Percentiles rank a stretch among this genome's conserved stretches.
These are phyloP conservation scores for Rhytidiadelphus loreus DNA, from an alignment of 225 moss, liverwort and hornwort species.

Conservation along the genomic window DNA sequence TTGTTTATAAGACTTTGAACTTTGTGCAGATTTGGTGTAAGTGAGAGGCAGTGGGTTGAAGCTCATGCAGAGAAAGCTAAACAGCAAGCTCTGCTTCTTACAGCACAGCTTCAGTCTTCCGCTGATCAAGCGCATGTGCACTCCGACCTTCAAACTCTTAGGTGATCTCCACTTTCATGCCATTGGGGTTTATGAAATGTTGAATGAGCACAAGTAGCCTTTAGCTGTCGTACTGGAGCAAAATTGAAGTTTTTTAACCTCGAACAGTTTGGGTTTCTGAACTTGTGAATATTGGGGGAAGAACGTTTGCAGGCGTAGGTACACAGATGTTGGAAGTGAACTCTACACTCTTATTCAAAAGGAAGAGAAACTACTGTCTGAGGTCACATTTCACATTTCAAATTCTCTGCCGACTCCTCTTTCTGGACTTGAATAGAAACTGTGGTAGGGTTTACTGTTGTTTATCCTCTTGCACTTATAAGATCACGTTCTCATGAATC, in stretches of 20 bases:
- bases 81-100: slow-evolving; percentile 76
- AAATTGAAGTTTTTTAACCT: not conserved
- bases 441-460: not conserved
- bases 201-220: not conserved
- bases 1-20: not conserved
- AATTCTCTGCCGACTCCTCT: not conserved
- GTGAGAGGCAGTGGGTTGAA: slow-evolving; percentile 99
- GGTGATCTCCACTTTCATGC: slow-evolving; percentile 36
- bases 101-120: slow-evolving; percentile 70
- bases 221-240: not conserved
- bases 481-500: not conserved
- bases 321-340: slow-evolving; percentile 67
- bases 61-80: slow-evolving; percentile 92
- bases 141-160: slow-evolving; percentile 68
- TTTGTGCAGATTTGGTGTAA: slow-evolving; percentile 73
- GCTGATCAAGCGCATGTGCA: slow-evolving; percentile 78
- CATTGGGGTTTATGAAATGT: not conserved
- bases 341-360: slow-evolving; percentile 58
- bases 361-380: slow-evolving; percentile 70
- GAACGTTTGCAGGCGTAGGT: slow-evolving; percentile 66
- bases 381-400: slow-evolving; percentile 23
- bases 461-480: not conserved
- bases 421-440: not conserved
- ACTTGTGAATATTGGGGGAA: slow-evolving; percentile 38
- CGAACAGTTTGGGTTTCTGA: slow-evolving; percentile 8